A percentile compares a stretch with the other conserved stretches of the same genome.
Conservation (phyloP, 2,329 filamentous ascomycete genomes). For the Xylariaceae sp. region DNA sequence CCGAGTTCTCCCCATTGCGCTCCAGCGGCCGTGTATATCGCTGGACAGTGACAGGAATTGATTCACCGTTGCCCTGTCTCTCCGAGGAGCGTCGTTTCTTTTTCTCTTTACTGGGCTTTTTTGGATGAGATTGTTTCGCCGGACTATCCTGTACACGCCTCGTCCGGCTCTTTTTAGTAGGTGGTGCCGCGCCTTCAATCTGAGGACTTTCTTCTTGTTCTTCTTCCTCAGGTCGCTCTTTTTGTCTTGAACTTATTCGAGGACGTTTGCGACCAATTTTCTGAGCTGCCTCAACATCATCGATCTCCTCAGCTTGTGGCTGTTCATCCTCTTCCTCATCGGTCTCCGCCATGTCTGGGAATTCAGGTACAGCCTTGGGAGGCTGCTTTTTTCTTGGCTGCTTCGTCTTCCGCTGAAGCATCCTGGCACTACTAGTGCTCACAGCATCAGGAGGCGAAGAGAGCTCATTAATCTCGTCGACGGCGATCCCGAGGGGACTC, state of each 20-base stretch:
- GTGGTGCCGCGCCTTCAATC: slow-evolving; percentile 30
- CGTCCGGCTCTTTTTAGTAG: slow-evolving; percentile 31
- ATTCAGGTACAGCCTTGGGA: slow-evolving; percentile 8
- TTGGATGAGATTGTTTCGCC: slow-evolving; percentile 40
- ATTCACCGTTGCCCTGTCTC: slow-evolving; percentile 26
- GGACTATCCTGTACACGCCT: slow-evolving; percentile 37
- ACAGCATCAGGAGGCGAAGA: slow-evolving; percentile 29
- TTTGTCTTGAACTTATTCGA: slow-evolving; percentile 34
- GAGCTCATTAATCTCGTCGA: slow-evolving; percentile 17
- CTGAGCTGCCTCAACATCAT: slow-evolving; percentile 40
- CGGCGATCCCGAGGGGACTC: slow-evolving; percentile 16
- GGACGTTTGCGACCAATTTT: slow-evolving; percentile 41
- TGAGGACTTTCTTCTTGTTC: slow-evolving; percentile 25
- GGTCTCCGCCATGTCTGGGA: slow-evolving; percentile 15
- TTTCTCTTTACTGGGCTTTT: slow-evolving; percentile 23
- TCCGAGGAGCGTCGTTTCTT: slow-evolving; percentile 19
- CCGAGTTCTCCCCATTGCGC: slow-evolving; percentile 37
- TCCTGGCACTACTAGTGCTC: slow-evolving; percentile 26
- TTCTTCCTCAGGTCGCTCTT: slow-evolving; percentile 37
- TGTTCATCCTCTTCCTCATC: slow-evolving; percentile 27
- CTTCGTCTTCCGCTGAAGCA: slow-evolving; percentile 23
- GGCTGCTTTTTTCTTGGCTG: slow-evolving; percentile 7
- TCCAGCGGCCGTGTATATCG: slow-evolving; percentile 50
- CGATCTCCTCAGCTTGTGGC: slow-evolving; percentile 46
- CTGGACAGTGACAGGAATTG: slow-evolving; percentile 57